These are phyloP conservation scores for Emmonsia crescens DNA, from an alignment of 2,329 filamentous ascomycete species.

Conservation along the genomic window DNA sequence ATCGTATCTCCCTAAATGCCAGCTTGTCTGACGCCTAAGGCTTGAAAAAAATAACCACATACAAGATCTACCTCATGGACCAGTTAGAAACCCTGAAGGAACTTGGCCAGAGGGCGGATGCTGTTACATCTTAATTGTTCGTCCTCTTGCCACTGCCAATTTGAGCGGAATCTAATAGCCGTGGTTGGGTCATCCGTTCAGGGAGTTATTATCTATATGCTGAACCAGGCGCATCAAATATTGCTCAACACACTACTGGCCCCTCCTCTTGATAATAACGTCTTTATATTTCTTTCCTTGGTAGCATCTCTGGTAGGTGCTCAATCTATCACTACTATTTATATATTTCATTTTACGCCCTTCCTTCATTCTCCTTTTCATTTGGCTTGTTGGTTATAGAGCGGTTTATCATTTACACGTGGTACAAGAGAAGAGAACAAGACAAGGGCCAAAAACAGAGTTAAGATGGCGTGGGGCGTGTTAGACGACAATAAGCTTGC, in stretches of 20 bases:
- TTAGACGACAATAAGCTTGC: conserved; percentile 19
- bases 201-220: not conserved
- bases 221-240: not conserved
- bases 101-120: not conserved
- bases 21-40: not conserved
- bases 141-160: not conserved
- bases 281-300: not conserved
- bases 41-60: not conserved
- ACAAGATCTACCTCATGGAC: not conserved
- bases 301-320: not conserved
- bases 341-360: not conserved
- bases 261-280: not conserved
- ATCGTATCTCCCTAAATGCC: no score
- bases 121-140: not conserved
- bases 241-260: not conserved
- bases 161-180: not conserved
- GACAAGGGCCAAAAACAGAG: not conserved
- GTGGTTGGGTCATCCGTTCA: not conserved
- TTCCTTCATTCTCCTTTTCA: not conserved
- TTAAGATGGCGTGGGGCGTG: conserved; percentile 18
- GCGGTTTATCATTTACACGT: not conserved
- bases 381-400: not conserved
- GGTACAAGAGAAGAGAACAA: not conserved
- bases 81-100: not conserved
- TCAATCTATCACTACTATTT: not conserved